Evolutionary conservation across 2,329 filamentous ascomycete species (phyloP).

Genomic region (Colletotrichum endophyticum): DNA sequence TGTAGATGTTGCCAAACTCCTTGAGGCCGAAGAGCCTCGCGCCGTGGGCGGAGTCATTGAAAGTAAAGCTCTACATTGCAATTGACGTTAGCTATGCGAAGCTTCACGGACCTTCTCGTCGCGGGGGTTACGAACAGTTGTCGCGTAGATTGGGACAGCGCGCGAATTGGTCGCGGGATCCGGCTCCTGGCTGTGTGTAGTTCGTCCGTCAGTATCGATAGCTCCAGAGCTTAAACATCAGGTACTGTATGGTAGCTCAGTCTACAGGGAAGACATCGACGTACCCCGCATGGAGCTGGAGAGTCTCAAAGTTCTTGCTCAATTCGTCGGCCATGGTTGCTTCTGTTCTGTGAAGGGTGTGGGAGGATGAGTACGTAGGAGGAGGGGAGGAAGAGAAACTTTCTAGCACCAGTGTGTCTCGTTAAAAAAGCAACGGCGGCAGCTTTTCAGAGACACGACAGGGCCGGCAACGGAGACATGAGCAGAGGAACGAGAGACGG

Average conservation of each 20-base stretch:
- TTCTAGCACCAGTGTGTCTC: neutral
- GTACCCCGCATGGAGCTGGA: slow-evolving; percentile 86
- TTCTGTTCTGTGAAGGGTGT: neutral
- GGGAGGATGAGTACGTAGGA: neutral
- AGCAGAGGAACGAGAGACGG: neutral
- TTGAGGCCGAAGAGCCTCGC: slow-evolving; percentile 96
- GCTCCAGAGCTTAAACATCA: neutral
- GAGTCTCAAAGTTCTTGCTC: slow-evolving; percentile 77
- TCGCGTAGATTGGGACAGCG: slow-evolving; percentile 95
- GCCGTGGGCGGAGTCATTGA: slow-evolving; percentile 96
- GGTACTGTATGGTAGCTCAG: no score
- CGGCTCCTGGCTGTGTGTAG: slow-evolving; percentile 68
- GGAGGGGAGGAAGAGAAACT: neutral
- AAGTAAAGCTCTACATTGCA: slow-evolving; percentile 75
- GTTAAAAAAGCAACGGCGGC: neutral
- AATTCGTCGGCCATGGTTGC: slow-evolving; percentile 46
- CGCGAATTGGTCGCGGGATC: slow-evolving; percentile 85
- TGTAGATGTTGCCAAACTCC: slow-evolving; percentile 98
- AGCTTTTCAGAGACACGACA: neutral
- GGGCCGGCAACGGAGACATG: slow-evolving; percentile 12
- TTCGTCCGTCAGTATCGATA: slow-evolving; percentile 2
- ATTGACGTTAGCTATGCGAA: neutral
- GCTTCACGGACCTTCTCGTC: neutral
- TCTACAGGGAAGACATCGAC: slow-evolving; percentile 23
- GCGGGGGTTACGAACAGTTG: slow-evolving; percentile 54